phyloP scores from a whole-genome alignment of 306 rosid genomes.

The Pterocarpus macrocarpus region DNA sequence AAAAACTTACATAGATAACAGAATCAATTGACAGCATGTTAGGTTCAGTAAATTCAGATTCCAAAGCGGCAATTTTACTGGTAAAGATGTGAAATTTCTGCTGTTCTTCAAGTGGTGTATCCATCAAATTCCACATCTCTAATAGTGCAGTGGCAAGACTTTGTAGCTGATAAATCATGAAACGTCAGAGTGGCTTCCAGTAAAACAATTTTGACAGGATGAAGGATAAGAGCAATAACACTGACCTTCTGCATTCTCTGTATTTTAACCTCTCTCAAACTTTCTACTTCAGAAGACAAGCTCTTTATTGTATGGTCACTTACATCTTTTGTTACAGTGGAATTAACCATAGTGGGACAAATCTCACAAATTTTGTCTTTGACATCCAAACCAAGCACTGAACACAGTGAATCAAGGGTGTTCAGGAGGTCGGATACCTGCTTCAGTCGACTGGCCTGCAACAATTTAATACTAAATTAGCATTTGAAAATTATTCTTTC shows the following conservation, averaged over 20 bases:
- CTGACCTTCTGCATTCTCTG: slow-evolving; percentile 73
- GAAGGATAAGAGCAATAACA: slow-evolving; percentile 37
- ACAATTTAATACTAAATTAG: slow-evolving; percentile 1
- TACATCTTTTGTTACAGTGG: slow-evolving; percentile 47
- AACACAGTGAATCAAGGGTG: slow-evolving; percentile 51
- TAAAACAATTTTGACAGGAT: background rate
- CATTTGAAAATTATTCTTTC: slow-evolving; percentile 6
- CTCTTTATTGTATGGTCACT: slow-evolving; percentile 59
- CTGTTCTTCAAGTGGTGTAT: slow-evolving; percentile 71
- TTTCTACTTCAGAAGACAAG: slow-evolving; percentile 57
- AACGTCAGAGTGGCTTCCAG: slow-evolving; percentile 27
- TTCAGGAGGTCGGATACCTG: slow-evolving; percentile 56
- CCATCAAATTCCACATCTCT: slow-evolving; percentile 88
- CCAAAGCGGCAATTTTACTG: slow-evolving; percentile 68
- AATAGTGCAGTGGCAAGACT: slow-evolving; percentile 58
- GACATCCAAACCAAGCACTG: slow-evolving; percentile 52
- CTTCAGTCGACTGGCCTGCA: slow-evolving; percentile 65
- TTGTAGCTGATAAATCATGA: slow-evolving; percentile 64
- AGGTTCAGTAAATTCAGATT: slow-evolving; percentile 67
- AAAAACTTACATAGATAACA: slow-evolving; percentile 60
- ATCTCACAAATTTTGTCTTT: slow-evolving; percentile 45
- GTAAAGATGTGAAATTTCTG: slow-evolving; percentile 66
- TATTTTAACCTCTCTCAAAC: slow-evolving; percentile 64
- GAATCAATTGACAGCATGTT: slow-evolving; percentile 65
- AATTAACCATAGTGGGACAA: slow-evolving; percentile 53